Evolutionary conservation across 441 rosid genomes (phyloP).

Genomic region (Theobroma grandiflorum): DNA sequence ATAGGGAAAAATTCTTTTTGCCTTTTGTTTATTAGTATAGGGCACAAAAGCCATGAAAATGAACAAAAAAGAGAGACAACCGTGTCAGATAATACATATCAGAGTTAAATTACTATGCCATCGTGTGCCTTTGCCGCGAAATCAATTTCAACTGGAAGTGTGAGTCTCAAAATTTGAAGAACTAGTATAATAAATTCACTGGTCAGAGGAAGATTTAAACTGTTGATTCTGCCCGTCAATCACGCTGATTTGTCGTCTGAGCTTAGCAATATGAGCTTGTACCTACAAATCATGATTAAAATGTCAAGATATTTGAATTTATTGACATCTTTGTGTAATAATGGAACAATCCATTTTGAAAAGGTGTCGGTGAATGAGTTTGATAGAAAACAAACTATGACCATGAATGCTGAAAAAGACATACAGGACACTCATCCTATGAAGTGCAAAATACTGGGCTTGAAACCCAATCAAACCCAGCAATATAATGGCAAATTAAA

Average conservation of each 20-base stretch:
- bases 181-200: slow-evolving; percentile 28
- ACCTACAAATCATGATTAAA: slow-evolving; percentile 43
- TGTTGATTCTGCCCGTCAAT: slow-evolving; percentile 72
- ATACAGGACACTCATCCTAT: not conserved
- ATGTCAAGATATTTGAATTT: slow-evolving; percentile 33
- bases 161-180: slow-evolving; percentile 31
- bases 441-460: not conserved
- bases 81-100: slow-evolving; percentile 31
- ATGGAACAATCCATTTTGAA: slow-evolving; percentile 11
- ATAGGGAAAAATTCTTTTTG: slow-evolving; percentile 10
- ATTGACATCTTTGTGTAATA: slow-evolving; percentile 3
- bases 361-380: not conserved
- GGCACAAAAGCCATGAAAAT: not conserved
- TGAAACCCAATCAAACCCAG: not conserved
- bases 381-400: slow-evolving; percentile 1
- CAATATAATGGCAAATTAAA: not conserved
- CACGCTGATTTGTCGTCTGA: slow-evolving; percentile 55
- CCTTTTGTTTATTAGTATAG: slow-evolving; percentile 29
- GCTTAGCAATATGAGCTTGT: slow-evolving; percentile 66
- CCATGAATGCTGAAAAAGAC: slow-evolving; percentile 11
- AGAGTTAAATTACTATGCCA: slow-evolving; percentile 34
- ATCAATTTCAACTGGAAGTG: slow-evolving; percentile 25
- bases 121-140: slow-evolving; percentile 32
- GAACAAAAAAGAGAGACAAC: slow-evolving; percentile 4
- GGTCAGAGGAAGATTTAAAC: slow-evolving; percentile 47